A percentile compares a stretch with the other conserved stretches of the same genome.
phyloP scores from a whole-genome alignment of 2,329 filamentous ascomycete genomes.

The Verticillium nubilum region DNA sequence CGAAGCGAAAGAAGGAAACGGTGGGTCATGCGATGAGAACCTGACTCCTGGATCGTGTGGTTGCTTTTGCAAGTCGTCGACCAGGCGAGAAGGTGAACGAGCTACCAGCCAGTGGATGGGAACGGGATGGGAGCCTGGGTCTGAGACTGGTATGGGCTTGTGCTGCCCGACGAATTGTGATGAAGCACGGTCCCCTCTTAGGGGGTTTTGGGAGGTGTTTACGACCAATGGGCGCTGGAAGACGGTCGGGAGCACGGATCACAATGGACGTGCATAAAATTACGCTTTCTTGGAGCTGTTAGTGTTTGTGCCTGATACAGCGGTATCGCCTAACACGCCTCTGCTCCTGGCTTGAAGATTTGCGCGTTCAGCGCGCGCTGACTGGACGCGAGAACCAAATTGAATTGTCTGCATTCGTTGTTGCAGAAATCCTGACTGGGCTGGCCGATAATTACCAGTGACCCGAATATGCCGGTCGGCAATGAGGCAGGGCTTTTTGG shows the following conservation, averaged over 20 bases:
- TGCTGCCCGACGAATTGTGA: background rate
- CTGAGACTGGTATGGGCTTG: background rate
- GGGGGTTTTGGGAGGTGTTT: background rate
- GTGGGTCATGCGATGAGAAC: background rate
- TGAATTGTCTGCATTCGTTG: background rate
- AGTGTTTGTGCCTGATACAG: background rate
- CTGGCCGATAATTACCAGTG: no score
- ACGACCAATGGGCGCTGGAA: background rate
- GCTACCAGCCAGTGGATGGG: background rate
- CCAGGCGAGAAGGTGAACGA: background rate
- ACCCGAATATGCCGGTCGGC: background rate
- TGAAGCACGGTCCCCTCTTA: background rate
- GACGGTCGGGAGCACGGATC: background rate
- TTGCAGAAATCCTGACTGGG: background rate
- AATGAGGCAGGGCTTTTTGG: background rate
- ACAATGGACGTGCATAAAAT: background rate
- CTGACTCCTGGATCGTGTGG: background rate
- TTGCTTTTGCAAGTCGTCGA: background rate
- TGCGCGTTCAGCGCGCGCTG: background rate
- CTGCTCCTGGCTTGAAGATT: background rate
- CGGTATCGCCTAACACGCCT: background rate
- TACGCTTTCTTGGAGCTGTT: background rate
- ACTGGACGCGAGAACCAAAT: background rate
- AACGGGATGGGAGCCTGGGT: background rate
- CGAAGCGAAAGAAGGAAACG: background rate